These are phyloP conservation scores for Aureobasidium namibiae DNA, from an alignment of 2,329 filamentous ascomycete species.

Conservation along the genomic window DNA sequence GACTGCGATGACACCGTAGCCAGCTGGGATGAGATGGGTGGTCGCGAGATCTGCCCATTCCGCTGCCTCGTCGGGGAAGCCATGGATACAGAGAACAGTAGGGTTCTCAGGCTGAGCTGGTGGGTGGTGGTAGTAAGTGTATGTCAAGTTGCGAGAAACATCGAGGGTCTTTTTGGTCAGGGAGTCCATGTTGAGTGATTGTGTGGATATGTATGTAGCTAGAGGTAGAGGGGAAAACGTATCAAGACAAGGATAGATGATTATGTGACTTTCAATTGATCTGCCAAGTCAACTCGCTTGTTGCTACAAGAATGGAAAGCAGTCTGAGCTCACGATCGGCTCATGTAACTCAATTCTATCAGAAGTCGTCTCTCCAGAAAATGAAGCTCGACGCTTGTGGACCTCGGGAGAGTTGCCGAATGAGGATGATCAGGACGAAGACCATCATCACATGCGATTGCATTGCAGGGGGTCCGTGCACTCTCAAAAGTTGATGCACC, in stretches of 20 bases:
- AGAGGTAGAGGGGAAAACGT: neutral
- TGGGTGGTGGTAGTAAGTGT: slow-evolving; percentile 33
- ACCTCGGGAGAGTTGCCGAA: neutral
- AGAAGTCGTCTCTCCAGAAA: neutral
- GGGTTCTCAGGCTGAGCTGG: slow-evolving; percentile 23
- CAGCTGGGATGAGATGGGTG: slow-evolving; percentile 31
- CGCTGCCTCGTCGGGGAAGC: slow-evolving; percentile 41
- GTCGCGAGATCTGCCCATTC: slow-evolving; percentile 37
- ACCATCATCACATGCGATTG: slow-evolving; percentile 2
- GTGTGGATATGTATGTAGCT: neutral
- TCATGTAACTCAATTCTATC: neutral
- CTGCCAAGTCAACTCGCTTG: neutral
- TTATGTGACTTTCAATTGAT: neutral
- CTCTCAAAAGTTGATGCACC: neutral
- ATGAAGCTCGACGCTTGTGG: neutral
- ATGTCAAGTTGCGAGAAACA: slow-evolving; percentile 23
- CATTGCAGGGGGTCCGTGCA: neutral
- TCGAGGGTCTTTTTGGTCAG: slow-evolving; percentile 9
- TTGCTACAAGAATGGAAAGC: neutral
- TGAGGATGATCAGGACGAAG: neutral
- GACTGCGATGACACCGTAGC: slow-evolving; percentile 32
- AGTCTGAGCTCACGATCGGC: neutral
- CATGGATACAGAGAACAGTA: slow-evolving; percentile 38
- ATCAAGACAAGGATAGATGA: neutral
- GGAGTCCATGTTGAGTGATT: slow-evolving; percentile 1